Base-by-base conservation (phyloP, 345 rosid species). In the Limnanthes douglasii region DNA sequence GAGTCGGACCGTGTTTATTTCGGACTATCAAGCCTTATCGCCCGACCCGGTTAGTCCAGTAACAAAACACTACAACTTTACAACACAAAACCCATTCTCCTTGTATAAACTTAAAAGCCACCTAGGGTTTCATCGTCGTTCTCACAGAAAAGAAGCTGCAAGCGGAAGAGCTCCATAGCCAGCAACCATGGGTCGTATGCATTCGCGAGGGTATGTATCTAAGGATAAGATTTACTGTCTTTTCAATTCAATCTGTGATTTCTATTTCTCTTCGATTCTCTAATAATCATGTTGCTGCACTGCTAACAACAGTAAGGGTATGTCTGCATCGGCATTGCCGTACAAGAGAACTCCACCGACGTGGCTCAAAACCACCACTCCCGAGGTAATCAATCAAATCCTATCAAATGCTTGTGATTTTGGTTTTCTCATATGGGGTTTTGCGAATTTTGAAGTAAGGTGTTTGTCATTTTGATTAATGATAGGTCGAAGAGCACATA, bases 161-260 rank as follows among this genome's bases (percentile, higher is more conserved):
- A 5, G 26, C 43, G 14, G 15, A 5, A 23, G 31, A 8, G 8
- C 28, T 31, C 16, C 41, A 18, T 39, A 34, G 3, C 0, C 10
- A 15, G 59, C 53, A 45, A 40, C 60, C 68, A 83, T 78, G 92
- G 95, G 92, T 45, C 86, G 95, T 43, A 83, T 83, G 95, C 95
- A 83, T 46, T 60, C 73, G 34, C 42, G 77, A 37, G 95, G 92
- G 95, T 72, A 45, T 31, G 60, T 26, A n/a, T n/a, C n/a, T n/a
- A n/a, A n/a, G n/a, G n/a, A n/a, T n/a, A n/a, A n/a, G n/a, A n/a
- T n/a, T 30, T 31, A 11, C 4, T 23, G 16, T 31, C 39, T 23
- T 4, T 8, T 21, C 15, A 9, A 31, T 13, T 24, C 31, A 11
- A 2, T 10, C 3, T 28, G 6, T 13, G 16, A 13, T 46, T n/a